Conservation (phyloP, 2,329 filamentous ascomycete genomes). For the Diplodia sapinea region DNA sequence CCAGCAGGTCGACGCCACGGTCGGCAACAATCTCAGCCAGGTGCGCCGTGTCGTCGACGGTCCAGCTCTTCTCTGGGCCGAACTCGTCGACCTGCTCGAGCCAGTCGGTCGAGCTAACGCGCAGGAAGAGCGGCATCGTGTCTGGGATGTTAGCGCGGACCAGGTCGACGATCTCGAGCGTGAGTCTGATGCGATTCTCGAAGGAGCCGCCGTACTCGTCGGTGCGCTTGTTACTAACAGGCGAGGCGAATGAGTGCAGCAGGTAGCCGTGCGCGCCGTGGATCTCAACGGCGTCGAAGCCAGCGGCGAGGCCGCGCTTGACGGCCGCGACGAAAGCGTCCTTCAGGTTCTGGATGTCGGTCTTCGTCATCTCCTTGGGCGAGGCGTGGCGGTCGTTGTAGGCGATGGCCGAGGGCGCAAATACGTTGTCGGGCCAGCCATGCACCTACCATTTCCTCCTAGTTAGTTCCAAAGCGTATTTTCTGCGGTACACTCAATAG, state of each 20-base stretch:
- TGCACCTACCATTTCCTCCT: conserved; percentile 46
- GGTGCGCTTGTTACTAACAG: conserved; percentile 70
- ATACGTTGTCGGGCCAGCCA: conserved; percentile 62
- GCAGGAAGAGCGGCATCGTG: conserved; percentile 72
- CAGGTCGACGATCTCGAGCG: conserved; percentile 69
- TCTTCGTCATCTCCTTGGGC: conserved; percentile 71
- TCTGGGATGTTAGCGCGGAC: conserved; percentile 68
- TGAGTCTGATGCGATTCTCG: conserved; percentile 73
- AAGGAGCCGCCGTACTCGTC: conserved; percentile 72
- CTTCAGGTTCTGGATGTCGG: conserved; percentile 72
- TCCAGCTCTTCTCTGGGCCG: conserved; percentile 65
- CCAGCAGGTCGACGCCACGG: conserved; percentile 79
- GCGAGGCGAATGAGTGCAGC: conserved; percentile 71
- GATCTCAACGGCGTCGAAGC: conserved; percentile 80
- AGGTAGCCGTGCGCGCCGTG: conserved; percentile 83
- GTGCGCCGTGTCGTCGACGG: conserved; percentile 64
- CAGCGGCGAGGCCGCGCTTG: conserved; percentile 60
- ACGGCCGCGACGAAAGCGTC: conserved; percentile 67
- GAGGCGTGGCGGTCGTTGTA: conserved; percentile 66
- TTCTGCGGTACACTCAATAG: too few species aligned
- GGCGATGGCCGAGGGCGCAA: conserved; percentile 64
- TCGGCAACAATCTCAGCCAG: conserved; percentile 72
- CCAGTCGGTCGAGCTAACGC: conserved; percentile 79
- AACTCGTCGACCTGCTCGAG: conserved; percentile 62
- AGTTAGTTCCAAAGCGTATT: not conserved